These are phyloP conservation scores for Gloeostereum incarnatum DNA, from an alignment of 768 basidiomycete species.

Conservation along the genomic window DNA sequence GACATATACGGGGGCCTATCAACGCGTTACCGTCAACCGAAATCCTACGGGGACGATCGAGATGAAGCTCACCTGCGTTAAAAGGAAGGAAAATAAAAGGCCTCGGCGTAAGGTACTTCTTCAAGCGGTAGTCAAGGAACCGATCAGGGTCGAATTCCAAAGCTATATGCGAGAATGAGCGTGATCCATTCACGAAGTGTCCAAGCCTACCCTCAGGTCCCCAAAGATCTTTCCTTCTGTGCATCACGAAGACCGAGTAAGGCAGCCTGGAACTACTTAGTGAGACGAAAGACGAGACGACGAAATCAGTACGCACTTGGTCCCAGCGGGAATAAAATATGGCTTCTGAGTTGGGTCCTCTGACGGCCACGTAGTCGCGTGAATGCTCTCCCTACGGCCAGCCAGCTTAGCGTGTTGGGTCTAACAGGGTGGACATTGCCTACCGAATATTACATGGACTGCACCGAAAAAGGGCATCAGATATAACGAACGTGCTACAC, in stretches of 20 bases:
- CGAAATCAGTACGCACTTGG: neutral
- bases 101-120: conserved; percentile 43
- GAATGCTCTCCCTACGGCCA: too few species aligned
- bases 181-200: neutral
- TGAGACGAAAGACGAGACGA: neutral
- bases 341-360: neutral
- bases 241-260: conserved; percentile 27
- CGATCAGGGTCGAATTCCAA: conserved; percentile 56
- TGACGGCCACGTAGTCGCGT: too few species aligned
- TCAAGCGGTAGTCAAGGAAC: conserved; percentile 49
- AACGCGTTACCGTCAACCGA: too few species aligned
- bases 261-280: conserved; percentile 1
- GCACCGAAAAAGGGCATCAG: neutral
- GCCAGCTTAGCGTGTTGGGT: neutral
- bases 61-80: too few species aligned
- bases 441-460: neutral
- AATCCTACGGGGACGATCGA: too few species aligned
- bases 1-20: conserved; percentile 55
- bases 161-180: conserved; percentile 16
- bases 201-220: conserved; percentile 32
- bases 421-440: neutral
- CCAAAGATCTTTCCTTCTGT: conserved; percentile 42
- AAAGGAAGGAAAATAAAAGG: conserved; percentile 66
- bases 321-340: neutral
- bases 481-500: neutral